Evolutionary conservation across 106 monocot species (phyloP).

Genomic region (Dioscorea dumetorum): DNA sequence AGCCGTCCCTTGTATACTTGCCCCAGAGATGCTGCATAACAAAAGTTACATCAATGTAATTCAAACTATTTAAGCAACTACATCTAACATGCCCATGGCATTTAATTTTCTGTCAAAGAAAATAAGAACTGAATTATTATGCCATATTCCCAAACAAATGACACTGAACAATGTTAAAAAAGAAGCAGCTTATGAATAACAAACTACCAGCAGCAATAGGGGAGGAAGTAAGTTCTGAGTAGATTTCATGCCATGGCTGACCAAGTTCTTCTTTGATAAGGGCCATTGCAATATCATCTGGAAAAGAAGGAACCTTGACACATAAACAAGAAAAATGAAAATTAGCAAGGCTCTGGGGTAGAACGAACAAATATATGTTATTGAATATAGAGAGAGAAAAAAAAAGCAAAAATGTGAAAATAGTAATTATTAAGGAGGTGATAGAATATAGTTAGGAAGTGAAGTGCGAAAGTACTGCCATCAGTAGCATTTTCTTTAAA

Average conservation of each 20-base stretch:
- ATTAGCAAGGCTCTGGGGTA: slow-evolving; percentile 5
- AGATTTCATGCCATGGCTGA: slow-evolving; percentile 74
- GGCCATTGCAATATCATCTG: slow-evolving; percentile 92
- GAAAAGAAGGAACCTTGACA: slow-evolving; percentile 94
- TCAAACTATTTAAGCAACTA: not conserved
- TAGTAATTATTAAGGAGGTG: too few relatives aligned
- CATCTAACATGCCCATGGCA: not conserved
- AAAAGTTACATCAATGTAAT: not conserved
- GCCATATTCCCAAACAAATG: too few relatives aligned
- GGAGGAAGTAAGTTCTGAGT: slow-evolving; percentile 85
- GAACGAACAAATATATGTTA: too few relatives aligned
- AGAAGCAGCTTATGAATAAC: not conserved
- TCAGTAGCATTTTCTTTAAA: too few relatives aligned
- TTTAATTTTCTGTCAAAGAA: not conserved
- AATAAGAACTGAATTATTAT: too few relatives aligned
- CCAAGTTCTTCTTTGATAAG: slow-evolving; percentile 95
- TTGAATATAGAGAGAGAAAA: not conserved
- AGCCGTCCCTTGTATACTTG: slow-evolving; percentile 97
- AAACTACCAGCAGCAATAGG: slow-evolving; percentile 95
- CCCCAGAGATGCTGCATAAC: slow-evolving; percentile 82
- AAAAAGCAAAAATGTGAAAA: not conserved
- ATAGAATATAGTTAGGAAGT: too few relatives aligned
- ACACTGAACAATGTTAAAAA: too few relatives aligned
- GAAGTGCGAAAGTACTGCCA: too few relatives aligned
- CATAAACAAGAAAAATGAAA: slow-evolving; percentile 9